A percentile compares a stretch with the other conserved stretches of the same genome.
Conservation (phyloP, 1,139 yeast genomes). For the Hyphopichia buzzinii region DNA sequence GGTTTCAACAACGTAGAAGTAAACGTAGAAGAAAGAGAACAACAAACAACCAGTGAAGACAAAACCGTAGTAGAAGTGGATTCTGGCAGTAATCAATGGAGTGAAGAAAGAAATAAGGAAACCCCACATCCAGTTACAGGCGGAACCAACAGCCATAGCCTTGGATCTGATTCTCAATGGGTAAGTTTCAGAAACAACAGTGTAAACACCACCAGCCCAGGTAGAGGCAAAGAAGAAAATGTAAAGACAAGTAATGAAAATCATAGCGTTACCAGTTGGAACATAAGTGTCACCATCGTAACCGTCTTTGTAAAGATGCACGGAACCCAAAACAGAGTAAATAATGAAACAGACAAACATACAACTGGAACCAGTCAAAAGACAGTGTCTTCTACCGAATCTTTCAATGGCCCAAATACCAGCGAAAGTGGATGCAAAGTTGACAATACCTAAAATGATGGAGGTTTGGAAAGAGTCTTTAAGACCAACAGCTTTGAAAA, state of each 20-base stretch:
- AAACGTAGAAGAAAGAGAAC: constrained; percentile 53
- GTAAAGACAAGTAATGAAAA: constrained; percentile 74
- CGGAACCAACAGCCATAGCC: constrained; percentile 73
- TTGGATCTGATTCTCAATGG: constrained; percentile 78
- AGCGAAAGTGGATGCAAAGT: constrained; percentile 70
- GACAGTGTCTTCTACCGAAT: constrained; percentile 68
- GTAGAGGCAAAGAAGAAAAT: constrained; percentile 82
- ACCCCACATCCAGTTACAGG: constrained; percentile 79
- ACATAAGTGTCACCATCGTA: constrained; percentile 31
- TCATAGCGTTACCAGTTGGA: constrained; percentile 70
- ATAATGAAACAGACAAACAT: constrained; percentile 61
- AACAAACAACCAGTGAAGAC: constrained; percentile 71
- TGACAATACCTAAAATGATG: constrained; percentile 74
- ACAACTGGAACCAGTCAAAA: constrained; percentile 45
- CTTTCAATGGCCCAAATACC: constrained; percentile 67
- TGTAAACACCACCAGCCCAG: constrained; percentile 86
- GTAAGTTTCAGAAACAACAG: constrained; percentile 73
- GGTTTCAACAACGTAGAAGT: constrained; percentile 58
- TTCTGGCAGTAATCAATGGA: constrained; percentile 57
- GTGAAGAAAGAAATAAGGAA: constrained; percentile 75
- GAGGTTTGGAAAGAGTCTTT: constrained; percentile 73
- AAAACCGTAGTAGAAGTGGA: constrained; percentile 59
- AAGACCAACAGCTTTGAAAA: constrained; percentile 75
- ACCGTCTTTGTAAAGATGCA: constrained; percentile 56
- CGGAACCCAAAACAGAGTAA: constrained; percentile 60